Conservation (phyloP, 2,329 filamentous ascomycete species). For the Calycina herbarum region DNA sequence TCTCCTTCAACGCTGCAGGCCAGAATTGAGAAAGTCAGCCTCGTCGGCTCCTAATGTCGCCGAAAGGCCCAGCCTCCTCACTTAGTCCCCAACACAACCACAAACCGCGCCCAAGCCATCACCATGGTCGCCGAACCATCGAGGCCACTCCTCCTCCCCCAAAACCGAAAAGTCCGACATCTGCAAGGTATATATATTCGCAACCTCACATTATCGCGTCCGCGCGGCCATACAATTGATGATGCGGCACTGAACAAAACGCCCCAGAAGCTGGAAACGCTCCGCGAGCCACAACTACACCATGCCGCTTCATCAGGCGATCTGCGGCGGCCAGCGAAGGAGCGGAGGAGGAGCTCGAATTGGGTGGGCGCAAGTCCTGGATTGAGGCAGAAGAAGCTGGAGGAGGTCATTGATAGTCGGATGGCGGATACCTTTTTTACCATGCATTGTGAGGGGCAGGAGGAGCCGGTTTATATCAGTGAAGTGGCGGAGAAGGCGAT, state of each 20-base stretch:
- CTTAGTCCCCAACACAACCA: background rate
- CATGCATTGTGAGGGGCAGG: constrained; percentile 65
- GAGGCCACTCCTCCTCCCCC: constrained; percentile 54
- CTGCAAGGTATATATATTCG: constrained; percentile 83
- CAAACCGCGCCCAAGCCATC: constrained; percentile 10
- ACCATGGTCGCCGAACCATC: constrained; percentile 36
- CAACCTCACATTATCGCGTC: constrained; percentile 71
- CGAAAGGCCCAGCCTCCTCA: background rate
- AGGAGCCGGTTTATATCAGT: constrained; percentile 85
- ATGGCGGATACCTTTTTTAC: constrained; percentile 91
- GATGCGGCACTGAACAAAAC: constrained; percentile 69
- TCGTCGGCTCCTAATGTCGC: background rate
- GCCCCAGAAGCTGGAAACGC: constrained; percentile 59
- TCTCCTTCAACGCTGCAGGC: background rate
- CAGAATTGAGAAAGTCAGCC: background rate
- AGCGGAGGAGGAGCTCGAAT: constrained; percentile 60
- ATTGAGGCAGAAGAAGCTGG: constrained; percentile 70
- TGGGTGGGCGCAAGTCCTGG: constrained; percentile 61
- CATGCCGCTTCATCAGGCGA: constrained; percentile 57
- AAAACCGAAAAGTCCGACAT: constrained; percentile 88
- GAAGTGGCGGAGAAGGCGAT: constrained; percentile 78
- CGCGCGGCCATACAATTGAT: constrained; percentile 65
- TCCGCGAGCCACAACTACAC: constrained; percentile 53
- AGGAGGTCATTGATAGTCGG: constrained; percentile 67
- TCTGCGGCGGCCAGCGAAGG: constrained; percentile 42